Conservation (phyloP, 1,284 basidiomycete genomes). For the Papiliotrema laurentii region DNA sequence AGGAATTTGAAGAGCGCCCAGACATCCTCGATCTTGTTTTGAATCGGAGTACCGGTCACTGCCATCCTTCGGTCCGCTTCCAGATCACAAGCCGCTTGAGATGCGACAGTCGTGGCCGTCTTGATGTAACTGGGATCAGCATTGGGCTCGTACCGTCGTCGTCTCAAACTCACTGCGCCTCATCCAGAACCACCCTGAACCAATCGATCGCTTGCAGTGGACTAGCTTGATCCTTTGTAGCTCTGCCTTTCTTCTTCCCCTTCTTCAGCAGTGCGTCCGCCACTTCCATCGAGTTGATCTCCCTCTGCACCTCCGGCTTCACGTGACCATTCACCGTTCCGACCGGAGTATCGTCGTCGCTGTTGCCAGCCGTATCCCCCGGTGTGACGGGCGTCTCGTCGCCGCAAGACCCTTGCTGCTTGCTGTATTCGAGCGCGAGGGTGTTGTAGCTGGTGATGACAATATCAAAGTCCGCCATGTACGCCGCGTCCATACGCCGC, state of each 20-base stretch:
- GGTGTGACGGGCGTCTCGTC: conserved; percentile 42
- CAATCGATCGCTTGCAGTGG: conserved; percentile 94
- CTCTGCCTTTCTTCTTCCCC: conserved; percentile 53
- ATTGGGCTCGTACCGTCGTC: no score
- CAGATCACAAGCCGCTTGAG: conserved; percentile 90
- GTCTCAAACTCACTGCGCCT: conserved; percentile 78
- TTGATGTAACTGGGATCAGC: conserved; percentile 79
- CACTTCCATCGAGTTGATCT: conserved; percentile 57
- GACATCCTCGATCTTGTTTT: conserved; percentile 97
- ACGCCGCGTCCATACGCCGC: conserved; percentile 75
- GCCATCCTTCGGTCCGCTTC: conserved; percentile 88
- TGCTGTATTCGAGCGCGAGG: conserved; percentile 89
- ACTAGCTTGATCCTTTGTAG: conserved; percentile 62
- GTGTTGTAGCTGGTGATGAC: conserved; percentile 98
- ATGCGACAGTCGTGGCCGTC: conserved; percentile 87
- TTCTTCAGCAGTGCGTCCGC: conserved; percentile 57
- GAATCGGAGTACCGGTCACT: conserved; percentile 94
- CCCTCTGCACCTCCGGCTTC: conserved; percentile 59
- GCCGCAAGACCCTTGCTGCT: conserved; percentile 66
- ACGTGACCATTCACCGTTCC: conserved; percentile 20
- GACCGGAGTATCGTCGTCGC: conserved; percentile 30
- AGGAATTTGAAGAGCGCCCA: conserved; percentile 96
- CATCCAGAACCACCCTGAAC: conserved; percentile 97
- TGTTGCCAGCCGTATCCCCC: conserved; percentile 35
- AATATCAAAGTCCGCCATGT: conserved; percentile 88